Evolutionary conservation across 2,329 filamentous ascomycete species (phyloP), one percentile per base, ranked within the genome.

Genomic region (Aspergillus viridinutans): DNA sequence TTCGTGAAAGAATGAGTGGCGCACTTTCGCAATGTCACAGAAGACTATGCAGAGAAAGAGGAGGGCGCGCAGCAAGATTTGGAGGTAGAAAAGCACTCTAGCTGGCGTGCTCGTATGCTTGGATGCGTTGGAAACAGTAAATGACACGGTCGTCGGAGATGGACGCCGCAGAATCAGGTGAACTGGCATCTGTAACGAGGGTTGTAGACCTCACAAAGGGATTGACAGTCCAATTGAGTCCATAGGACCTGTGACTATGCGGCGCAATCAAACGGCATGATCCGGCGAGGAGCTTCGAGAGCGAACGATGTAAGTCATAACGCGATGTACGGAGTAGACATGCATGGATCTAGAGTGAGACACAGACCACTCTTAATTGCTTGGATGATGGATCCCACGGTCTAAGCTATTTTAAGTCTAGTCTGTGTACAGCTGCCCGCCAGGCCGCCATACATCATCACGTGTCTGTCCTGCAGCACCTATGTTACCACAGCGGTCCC

Each of bases 101-200:
- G 81, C 76, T 14, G 79, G 67, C 32, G 81, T 67, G 17, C 78
- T 81, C 9, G 72, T 72, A 38, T 74, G 75, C 12, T 73, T 69
- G 12, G 89, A 85, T 48, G 86, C 85, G 57, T 92, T 97, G 38
- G 92, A 94, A 55, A 97, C 90, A 29, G 89, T 95, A 81, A 93
- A 97, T 64, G 90, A 89, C 71, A 90, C 87, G n/a, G 94, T 96
- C 2, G 92, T 95, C 49, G 90, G 88, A 25, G 94, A 92, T 51
- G 90, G 89, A 60, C 74, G 74, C 53, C 71, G 68, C 47, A 71
- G 59, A 47, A 66, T 69, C 29, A 77, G 71, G 57, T 68, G 83
- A 45, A 82, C 83, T 62, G 89, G 80, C 87, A 90, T 90, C 52
- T 63, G 43, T 58, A 35, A 45, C 25, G 32, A 43, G 25, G 42